Conservation (phyloP, 1,139 yeast genomes). For the Candida dubliniensis region DNA sequence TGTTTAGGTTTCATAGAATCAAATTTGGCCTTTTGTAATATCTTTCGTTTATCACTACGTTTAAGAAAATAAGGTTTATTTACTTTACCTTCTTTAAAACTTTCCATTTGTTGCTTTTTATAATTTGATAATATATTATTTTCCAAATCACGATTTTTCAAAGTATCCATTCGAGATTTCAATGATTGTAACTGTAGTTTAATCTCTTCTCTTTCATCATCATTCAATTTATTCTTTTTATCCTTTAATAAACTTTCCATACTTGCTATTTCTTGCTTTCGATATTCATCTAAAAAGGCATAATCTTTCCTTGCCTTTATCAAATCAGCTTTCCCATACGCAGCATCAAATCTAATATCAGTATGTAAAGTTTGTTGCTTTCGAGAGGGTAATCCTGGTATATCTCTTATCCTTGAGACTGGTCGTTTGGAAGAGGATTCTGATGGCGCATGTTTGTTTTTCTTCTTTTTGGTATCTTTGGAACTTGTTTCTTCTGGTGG, state of each 20-base stretch:
- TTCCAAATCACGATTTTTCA: conserved; percentile 77
- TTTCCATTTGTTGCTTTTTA: conserved; percentile 48
- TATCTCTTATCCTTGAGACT: conserved; percentile 68
- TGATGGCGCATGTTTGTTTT: conserved; percentile 76
- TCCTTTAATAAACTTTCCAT: conserved; percentile 59
- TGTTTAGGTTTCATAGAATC: conserved; percentile 81
- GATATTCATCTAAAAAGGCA: conserved; percentile 80
- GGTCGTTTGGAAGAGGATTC: conserved; percentile 71
- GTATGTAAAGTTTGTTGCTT: conserved; percentile 49
- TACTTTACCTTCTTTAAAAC: conserved; percentile 50
- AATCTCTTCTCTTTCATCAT: conserved; percentile 53
- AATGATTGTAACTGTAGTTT: conserved; percentile 57
- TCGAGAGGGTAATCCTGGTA: conserved; percentile 65
- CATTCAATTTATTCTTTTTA: conserved; percentile 48
- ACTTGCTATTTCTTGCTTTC: conserved; percentile 67
- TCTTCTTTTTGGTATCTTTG: conserved; percentile 24
- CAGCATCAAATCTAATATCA: conserved; percentile 88
- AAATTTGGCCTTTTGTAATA: conserved; percentile 85
- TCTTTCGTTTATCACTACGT: conserved; percentile 77
- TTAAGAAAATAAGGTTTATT: conserved; percentile 63
- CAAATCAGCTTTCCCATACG: conserved; percentile 80
- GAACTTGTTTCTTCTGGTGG: conserved; percentile 19
- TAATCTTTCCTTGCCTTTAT: conserved; percentile 69
- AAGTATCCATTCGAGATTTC: conserved; percentile 73
- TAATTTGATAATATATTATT: conserved; percentile 56